Conservation (phyloP, 208 protist genomes). For the Crithidia bombi region DNA sequence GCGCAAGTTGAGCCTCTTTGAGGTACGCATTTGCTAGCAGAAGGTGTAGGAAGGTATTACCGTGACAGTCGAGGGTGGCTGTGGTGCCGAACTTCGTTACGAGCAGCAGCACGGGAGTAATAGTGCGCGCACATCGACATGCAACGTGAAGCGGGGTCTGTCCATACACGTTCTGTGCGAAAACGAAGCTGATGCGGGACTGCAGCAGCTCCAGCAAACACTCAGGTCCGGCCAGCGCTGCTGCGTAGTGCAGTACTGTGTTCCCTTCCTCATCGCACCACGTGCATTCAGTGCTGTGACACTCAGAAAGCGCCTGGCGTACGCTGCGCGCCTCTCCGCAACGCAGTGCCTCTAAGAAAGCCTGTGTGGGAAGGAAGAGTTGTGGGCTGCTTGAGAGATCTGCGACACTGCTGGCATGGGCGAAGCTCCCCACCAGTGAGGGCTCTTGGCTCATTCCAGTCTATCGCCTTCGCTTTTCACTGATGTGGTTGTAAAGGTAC, state of each 20-base stretch:
- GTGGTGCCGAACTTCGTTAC: constrained; percentile 52
- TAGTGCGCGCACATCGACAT: constrained; percentile 20
- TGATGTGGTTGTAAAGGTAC: neutral
- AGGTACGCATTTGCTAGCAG: constrained; percentile 51
- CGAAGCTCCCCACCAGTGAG: neutral
- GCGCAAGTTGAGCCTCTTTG: constrained; percentile 17
- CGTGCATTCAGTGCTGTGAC: neutral
- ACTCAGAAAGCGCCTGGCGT: constrained; percentile 7
- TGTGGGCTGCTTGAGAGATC: neutral
- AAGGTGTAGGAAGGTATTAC: constrained; percentile 67
- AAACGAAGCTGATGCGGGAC: constrained; percentile 11
- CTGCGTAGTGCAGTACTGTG: constrained; percentile 60
- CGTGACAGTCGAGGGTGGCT: constrained; percentile 16
- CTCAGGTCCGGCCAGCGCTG: constrained; percentile 21
- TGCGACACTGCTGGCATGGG: neutral
- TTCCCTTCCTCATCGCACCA: constrained; percentile 25
- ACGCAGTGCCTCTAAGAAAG: constrained; percentile 13
- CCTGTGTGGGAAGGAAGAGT: constrained; percentile 1
- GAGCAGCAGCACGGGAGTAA: constrained; percentile 49
- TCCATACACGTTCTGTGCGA: constrained; percentile 37
- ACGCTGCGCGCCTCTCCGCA: constrained; percentile 25
- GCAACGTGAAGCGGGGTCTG: constrained; percentile 65
- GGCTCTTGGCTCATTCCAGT: constrained; percentile 13
- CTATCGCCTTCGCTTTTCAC: neutral
- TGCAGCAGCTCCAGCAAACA: constrained; percentile 58